Evolutionary conservation across 441 rosid genomes (phyloP).

Genomic region (Flueggea neowawraea): DNA sequence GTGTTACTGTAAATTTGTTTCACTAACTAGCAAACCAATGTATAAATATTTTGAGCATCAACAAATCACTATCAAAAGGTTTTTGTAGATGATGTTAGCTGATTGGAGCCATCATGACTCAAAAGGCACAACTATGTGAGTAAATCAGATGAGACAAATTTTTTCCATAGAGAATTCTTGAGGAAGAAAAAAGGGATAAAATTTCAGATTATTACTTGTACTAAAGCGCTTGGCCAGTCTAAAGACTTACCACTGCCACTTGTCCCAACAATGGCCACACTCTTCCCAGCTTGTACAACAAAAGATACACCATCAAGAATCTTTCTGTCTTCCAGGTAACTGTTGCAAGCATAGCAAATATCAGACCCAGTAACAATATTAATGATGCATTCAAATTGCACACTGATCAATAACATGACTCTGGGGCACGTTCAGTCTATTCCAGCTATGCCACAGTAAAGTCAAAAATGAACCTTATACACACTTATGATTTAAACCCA

Average conservation of each 20-base stretch:
- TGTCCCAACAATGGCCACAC: conserved; percentile 95
- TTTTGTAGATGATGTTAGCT: too few relatives aligned
- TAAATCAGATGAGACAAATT: not conserved
- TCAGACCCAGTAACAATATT: too few relatives aligned
- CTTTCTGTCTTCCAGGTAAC: conserved; percentile 74
- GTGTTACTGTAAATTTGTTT: too few relatives aligned
- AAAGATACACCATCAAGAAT: conserved; percentile 91
- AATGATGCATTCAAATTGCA: too few relatives aligned
- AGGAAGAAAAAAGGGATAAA: not conserved
- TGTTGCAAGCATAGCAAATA: conserved; percentile 15
- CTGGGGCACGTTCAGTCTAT: too few relatives aligned
- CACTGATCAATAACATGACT: too few relatives aligned
- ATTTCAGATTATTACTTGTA: conserved; percentile 8
- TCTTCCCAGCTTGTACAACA: conserved; percentile 84
- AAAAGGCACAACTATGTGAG: not conserved
- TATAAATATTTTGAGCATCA: not conserved
- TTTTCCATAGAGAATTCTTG: not conserved
- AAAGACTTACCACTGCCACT: conserved; percentile 86
- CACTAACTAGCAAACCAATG: not conserved
- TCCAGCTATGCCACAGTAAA: not conserved
- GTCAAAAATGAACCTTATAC: not conserved
- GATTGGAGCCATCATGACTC: not conserved
- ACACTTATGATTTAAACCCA: not conserved
- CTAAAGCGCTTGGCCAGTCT: not conserved
- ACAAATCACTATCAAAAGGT: too few relatives aligned